Percentiles rank a stretch among this genome's conserved stretches.
Evolutionary conservation across 177 flowering plant species (phyloP).

Genomic region (Vitis hybrid): DNA sequence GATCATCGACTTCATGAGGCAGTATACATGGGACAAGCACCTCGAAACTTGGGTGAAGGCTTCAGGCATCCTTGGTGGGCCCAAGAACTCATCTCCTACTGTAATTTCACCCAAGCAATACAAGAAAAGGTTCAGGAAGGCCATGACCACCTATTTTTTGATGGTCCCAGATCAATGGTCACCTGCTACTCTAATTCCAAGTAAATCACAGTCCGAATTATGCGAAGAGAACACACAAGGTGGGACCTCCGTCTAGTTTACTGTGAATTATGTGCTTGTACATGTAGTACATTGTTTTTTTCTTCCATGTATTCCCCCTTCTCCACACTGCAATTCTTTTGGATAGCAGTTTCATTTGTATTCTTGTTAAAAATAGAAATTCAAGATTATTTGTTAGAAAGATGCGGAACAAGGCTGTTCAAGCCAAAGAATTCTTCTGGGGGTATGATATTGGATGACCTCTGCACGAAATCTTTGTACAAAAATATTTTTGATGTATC

Average conservation of each 20-base stretch:
- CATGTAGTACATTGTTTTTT: conserved; percentile 20
- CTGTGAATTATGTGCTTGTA: conserved; percentile 23
- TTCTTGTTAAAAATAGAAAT: conserved; percentile 8
- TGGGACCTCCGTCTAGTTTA: conserved; percentile 37
- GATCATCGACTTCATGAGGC: conserved; percentile 97
- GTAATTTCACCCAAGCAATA: conserved; percentile 96
- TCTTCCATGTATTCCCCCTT: conserved; percentile 3
- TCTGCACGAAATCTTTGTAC: conserved; percentile 32
- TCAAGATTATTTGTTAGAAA: conserved; percentile 33
- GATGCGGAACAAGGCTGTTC: conserved; percentile 38
- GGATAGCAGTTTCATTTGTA: conserved; percentile 25
- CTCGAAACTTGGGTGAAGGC: conserved; percentile 98
- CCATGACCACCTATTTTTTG: conserved; percentile 92
- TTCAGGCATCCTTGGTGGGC: conserved; percentile 92
- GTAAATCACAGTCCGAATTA: conserved; percentile 61
- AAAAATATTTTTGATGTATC: conserved; percentile 19
- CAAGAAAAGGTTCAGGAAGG: conserved; percentile 95
- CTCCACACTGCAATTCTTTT: conserved; percentile 28
- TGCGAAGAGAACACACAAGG: conserved; percentile 57
- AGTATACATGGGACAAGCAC: conserved; percentile 99
- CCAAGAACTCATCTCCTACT: conserved; percentile 86
- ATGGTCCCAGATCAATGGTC: conserved; percentile 99
- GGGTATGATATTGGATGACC: conserved; percentile 43
- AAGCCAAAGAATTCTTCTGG: conserved; percentile 26
- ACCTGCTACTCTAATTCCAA: conserved; percentile 61